Percentiles rank a stretch among this genome's conserved stretches.
Conservation (phyloP, 2,329 filamentous ascomycete genomes). For the Neofusicoccum sp. region DNA sequence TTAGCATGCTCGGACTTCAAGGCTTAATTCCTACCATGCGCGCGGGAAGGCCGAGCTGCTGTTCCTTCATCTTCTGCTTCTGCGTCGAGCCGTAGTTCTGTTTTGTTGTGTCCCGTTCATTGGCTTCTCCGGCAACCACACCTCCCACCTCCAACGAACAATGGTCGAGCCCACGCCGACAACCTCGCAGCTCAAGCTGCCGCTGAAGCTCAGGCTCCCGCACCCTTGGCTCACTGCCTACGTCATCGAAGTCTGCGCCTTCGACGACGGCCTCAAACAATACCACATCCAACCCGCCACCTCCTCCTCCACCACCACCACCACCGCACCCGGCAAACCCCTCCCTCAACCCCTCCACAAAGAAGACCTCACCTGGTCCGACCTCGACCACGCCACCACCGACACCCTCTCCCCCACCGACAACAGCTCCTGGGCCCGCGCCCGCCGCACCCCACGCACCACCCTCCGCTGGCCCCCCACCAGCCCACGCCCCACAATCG, state of each 20-base stretch:
- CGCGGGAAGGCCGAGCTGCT: no score
- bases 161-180: neutral
- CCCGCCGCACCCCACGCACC: slow-evolving; percentile 44
- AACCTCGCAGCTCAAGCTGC: neutral
- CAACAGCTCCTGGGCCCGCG: slow-evolving; percentile 45
- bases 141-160: neutral
- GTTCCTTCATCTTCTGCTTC: no score
- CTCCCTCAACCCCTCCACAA: slow-evolving; percentile 31
- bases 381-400: neutral
- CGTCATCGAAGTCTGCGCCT: neutral
- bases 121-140: neutral
- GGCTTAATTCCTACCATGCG: no score
- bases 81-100: neutral
- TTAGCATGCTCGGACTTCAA: no score
- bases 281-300: neutral
- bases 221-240: slow-evolving; percentile 40
- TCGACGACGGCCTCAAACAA: neutral
- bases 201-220: slow-evolving; percentile 21
- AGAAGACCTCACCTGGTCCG: slow-evolving; percentile 27
- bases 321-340: slow-evolving; percentile 8
- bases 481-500: slow-evolving; percentile 37
- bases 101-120: neutral
- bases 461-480: slow-evolving; percentile 43
- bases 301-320: no score
- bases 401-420: slow-evolving; percentile 32